phyloP scores from a whole-genome alignment of 2,329 filamentous ascomycete genomes.

The Ophiocordyceps camponoti-rufipedis region DNA sequence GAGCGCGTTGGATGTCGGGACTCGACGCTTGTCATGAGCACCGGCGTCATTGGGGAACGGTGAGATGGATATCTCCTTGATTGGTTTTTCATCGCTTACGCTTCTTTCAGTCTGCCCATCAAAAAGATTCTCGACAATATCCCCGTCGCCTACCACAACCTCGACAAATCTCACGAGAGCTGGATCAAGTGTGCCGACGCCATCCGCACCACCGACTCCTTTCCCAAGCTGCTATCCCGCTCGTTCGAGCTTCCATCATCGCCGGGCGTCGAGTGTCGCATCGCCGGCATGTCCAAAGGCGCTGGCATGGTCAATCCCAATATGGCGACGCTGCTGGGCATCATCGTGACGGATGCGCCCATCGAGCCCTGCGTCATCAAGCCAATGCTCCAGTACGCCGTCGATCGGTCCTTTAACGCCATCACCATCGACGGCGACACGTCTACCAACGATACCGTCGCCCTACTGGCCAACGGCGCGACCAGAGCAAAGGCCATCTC shows the following conservation, averaged over 20 bases:
- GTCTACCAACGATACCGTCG: constrained; percentile 91
- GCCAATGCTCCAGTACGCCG: constrained; percentile 51
- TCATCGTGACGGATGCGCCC: constrained; percentile 82
- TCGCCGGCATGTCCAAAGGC: constrained; percentile 93
- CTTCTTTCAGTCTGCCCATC: constrained; percentile 52
- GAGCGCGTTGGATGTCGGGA: constrained; percentile 30
- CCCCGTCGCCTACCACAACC: constrained; percentile 51
- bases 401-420: constrained; percentile 80
- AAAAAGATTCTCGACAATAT: constrained; percentile 75
- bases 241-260: constrained; percentile 73
- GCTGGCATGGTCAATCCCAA: constrained; percentile 99
- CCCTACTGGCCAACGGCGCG: constrained; percentile 86
- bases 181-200: constrained; percentile 78
- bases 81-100: background rate
- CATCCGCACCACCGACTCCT: constrained; percentile 97
- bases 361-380: constrained; percentile 51
- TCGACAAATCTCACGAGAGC: constrained; percentile 61
- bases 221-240: constrained; percentile 82
- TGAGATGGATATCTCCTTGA: constrained; percentile 12
- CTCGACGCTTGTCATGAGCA: constrained; percentile 90
- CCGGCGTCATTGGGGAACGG: constrained; percentile 91
- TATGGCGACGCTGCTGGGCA: constrained; percentile 88
- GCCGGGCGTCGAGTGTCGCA: constrained; percentile 54
- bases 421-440: constrained; percentile 96
- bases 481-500: constrained; percentile 53